phyloP scores from a whole-genome alignment of 129 eudicot species.

The Calendula officinalis region DNA sequence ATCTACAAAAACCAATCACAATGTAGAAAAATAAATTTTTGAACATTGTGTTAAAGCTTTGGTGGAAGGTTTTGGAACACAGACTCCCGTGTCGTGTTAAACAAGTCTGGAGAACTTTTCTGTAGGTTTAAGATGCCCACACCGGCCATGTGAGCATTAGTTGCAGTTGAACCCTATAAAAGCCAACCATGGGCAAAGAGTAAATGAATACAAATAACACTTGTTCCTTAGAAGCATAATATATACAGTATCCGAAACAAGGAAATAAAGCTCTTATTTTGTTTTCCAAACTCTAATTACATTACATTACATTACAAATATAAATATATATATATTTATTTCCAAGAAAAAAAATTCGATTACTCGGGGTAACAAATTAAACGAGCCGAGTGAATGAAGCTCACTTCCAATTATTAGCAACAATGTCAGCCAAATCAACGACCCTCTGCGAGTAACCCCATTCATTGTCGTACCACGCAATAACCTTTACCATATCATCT shows the following conservation, averaged over 20 bases:
- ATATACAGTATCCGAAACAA: background rate
- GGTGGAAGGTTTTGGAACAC: too few relatives aligned
- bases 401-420: conserved; percentile 84
- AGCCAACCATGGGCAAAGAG: too few relatives aligned
- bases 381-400: background rate
- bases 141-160: too few relatives aligned
- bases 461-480: conserved; percentile 95
- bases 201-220: too few relatives aligned
- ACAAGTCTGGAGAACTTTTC: too few relatives aligned
- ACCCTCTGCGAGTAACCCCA: conserved; percentile 97
- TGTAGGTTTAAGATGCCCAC: too few relatives aligned
- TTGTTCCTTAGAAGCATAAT: too few relatives aligned
- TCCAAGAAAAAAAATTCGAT: conserved; percentile 35
- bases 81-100: too few relatives aligned
- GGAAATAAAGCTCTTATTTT: conserved; percentile 23
- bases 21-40: too few relatives aligned
- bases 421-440: conserved; percentile 87
- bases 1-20: too few relatives aligned
- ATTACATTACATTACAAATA: conserved; percentile 7
- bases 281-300: conserved; percentile 32
- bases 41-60: too few relatives aligned
- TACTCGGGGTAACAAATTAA: conserved; percentile 21
- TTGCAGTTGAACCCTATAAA: too few relatives aligned
- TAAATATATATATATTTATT: conserved; percentile 21
- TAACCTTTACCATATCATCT: conserved; percentile 92